Evolutionary conservation across 2,329 filamentous ascomycete species (phyloP), one percentile per base, ranked within the genome.

Genomic region (Simplicillium sp.): DNA sequence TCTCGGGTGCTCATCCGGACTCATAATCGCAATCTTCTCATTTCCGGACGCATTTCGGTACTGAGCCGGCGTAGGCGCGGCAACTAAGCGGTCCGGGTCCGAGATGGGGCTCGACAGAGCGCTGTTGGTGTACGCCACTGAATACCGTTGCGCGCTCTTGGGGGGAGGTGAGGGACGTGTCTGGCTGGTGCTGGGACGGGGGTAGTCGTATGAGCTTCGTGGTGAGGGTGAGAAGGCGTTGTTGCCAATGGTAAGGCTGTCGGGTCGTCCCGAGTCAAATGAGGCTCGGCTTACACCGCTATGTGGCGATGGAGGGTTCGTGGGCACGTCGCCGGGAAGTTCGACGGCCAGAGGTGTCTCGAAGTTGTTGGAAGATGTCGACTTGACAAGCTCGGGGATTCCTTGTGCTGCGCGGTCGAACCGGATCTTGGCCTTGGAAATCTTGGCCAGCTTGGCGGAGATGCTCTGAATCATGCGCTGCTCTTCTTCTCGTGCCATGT

Each of bases 361-460:
- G 37, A 54, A 54, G 3, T 50, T 75, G 55, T 45, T 67, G 57
- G 33, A 54, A 46, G 57, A 66, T 39, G 50, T 58, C 9, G 64
- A 60, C 46, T 70, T 64, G 44, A 66, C 50, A 41, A 68, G 54
- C 34, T 71, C 65, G 1, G 70, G 66, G 4, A 69, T 56, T 16
- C 59, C 58, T 37, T 57, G 55, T 11, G 66, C 48, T 17, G 65
- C 53, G 17, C 68, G 67, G 29, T 83, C 80, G 58, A 77, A 78
- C 41, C 86, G 74, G 43, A 73, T 63, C 59, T 87, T 87, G 47
- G 85, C 84, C 45, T 81, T 76, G 54, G 89, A 72, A 47, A 96
- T 88, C 61, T 86, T 87, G 46, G 85, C 86, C 50, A 97, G 68
- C 60, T 90, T 94, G 8, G 77, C 73, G 0, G 90, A 82, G 1